These are phyloP conservation scores for Euclidium syriacum DNA, from an alignment of 345 rosid species.

Conservation along the genomic window DNA sequence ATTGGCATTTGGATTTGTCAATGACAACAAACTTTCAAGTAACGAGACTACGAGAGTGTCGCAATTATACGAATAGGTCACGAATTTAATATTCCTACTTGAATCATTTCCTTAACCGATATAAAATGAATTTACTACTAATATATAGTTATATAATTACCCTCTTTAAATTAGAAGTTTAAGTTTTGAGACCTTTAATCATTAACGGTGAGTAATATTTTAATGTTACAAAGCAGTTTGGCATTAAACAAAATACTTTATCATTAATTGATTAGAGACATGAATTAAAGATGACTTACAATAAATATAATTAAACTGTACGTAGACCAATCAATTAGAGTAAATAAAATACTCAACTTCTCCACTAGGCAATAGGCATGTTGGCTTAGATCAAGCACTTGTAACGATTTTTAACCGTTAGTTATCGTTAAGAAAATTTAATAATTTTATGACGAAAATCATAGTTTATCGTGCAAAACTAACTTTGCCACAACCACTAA, in stretches of 20 bases:
- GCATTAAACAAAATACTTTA: background rate
- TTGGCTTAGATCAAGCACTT: background rate
- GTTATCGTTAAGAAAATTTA: slow-evolving; percentile 14
- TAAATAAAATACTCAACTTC: background rate
- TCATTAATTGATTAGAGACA: background rate
- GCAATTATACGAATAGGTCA: slow-evolving; percentile 18
- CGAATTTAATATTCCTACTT: slow-evolving; percentile 21
- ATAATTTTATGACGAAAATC: background rate
- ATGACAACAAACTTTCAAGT: slow-evolving; percentile 30
- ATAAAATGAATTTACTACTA: background rate
- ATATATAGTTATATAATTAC: background rate
- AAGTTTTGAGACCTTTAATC: slow-evolving; percentile 11
- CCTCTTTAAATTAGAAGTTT: background rate
- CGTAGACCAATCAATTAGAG: background rate
- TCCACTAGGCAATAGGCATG: background rate
- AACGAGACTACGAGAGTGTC: slow-evolving; percentile 2
- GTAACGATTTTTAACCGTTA: slow-evolving; percentile 16
- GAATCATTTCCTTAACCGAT: slow-evolving; percentile 20
- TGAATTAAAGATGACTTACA: background rate
- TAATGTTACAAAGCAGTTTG: background rate
- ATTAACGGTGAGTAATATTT: background rate
- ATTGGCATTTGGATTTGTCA: slow-evolving; percentile 17
- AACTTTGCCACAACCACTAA: slow-evolving; percentile 29
- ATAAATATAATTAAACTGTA: background rate
- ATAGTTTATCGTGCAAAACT: slow-evolving; percentile 18